Evolutionary conservation across 176 grass and related monocot genomes (phyloP).

Genomic region (Triticum timopheevii): DNA sequence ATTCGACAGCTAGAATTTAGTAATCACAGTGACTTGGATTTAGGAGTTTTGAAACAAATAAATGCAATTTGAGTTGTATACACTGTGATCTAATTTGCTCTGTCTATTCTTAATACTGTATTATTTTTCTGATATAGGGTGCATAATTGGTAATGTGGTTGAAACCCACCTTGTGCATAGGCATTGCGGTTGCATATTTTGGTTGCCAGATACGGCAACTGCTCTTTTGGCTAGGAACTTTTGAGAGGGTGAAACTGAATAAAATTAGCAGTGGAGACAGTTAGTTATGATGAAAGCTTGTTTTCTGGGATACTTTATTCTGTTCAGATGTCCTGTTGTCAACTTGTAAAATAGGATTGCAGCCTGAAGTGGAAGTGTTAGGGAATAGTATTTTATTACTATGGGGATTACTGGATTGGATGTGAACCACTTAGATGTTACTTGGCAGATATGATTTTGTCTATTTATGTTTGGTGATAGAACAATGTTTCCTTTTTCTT

Average conservation of each 20-base stretch:
- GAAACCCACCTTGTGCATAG: not conserved
- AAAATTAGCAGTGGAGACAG: not conserved
- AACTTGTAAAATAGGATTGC: not conserved
- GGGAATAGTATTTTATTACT: not conserved
- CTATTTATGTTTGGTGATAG: not conserved
- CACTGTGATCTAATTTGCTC: not conserved
- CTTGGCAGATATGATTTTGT: constrained; percentile 2
- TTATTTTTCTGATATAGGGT: not conserved
- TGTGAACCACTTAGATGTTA: constrained; percentile 2
- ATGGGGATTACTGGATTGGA: not conserved
- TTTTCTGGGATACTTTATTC: constrained; percentile 1
- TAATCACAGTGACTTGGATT: not conserved
- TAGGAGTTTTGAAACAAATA: not conserved
- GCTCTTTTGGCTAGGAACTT: not conserved
- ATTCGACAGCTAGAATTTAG: not conserved
- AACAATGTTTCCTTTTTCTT: not conserved
- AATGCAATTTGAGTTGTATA: not conserved
- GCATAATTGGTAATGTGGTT: not conserved
- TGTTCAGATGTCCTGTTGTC: not conserved
- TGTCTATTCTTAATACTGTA: not conserved
- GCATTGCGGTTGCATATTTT: not conserved
- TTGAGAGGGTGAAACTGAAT: not conserved
- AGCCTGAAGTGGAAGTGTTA: not conserved
- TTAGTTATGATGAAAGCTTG: not conserved
- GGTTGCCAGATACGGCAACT: not conserved